Evolutionary conservation across 805 yeast genomes (phyloP).

Genomic region (Zygoascus tannicola): DNA sequence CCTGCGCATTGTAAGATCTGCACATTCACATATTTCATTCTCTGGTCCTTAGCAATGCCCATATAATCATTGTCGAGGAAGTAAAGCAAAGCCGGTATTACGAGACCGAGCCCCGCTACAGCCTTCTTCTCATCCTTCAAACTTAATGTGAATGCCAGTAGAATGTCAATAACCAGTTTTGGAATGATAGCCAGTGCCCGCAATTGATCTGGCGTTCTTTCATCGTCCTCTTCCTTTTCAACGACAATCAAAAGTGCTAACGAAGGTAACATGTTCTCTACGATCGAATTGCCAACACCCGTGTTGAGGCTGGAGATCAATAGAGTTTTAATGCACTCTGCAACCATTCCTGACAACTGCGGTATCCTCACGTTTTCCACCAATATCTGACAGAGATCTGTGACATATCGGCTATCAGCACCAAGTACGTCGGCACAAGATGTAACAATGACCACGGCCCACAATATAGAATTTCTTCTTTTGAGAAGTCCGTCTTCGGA

Average conservation of each 20-base stretch:
- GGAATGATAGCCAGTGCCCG: slow-evolving; percentile 28
- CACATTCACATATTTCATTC: slow-evolving; percentile 14
- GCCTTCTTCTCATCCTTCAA: slow-evolving; percentile 27
- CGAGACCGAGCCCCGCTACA: slow-evolving; percentile 24
- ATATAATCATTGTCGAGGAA: slow-evolving; percentile 21
- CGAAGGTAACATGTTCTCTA: slow-evolving; percentile 39
- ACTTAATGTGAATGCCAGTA: slow-evolving; percentile 37
- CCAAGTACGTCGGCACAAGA: slow-evolving; percentile 30
- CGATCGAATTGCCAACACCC: slow-evolving; percentile 29
- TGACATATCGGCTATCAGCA: slow-evolving; percentile 29
- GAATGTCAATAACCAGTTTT: slow-evolving; percentile 37
- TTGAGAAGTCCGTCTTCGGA: slow-evolving; percentile 14
- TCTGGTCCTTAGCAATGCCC: not conserved
- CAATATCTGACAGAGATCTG: slow-evolving; percentile 30
- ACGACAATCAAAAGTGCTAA: slow-evolving; percentile 29
- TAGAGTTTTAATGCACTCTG: slow-evolving; percentile 57
- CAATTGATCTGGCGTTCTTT: not conserved
- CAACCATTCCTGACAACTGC: slow-evolving; percentile 34
- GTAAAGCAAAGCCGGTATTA: slow-evolving; percentile 32
- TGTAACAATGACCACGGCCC: slow-evolving; percentile 39
- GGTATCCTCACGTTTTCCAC: slow-evolving; percentile 30
- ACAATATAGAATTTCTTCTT: slow-evolving; percentile 30
- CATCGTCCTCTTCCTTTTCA: slow-evolving; percentile 3
- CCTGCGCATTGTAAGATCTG: slow-evolving; percentile 26
- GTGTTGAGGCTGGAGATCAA: slow-evolving; percentile 31